Evolutionary conservation across 2,329 filamentous ascomycete species (phyloP).

Genomic region (Curvularia lunata): DNA sequence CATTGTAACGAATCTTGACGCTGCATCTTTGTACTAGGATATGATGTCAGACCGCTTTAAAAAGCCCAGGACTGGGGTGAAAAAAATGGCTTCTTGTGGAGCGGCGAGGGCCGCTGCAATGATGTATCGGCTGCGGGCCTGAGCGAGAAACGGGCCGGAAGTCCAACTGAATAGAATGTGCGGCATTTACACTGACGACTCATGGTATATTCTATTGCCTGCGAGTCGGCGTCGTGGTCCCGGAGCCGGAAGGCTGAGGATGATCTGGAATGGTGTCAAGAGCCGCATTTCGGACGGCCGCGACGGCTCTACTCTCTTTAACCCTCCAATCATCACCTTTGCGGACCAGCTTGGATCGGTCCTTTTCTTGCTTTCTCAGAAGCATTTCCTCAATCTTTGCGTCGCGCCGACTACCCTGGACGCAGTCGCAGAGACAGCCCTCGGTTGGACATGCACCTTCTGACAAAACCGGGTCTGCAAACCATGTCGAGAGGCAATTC

Average conservation of each 20-base stretch:
- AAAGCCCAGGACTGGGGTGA: background rate
- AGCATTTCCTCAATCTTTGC: constrained; percentile 40
- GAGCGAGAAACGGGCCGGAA: constrained; percentile 1
- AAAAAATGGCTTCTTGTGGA: constrained; percentile 1
- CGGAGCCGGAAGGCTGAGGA: constrained; percentile 13
- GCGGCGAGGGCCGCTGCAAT: background rate
- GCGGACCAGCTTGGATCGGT: constrained; percentile 43
- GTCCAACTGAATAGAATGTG: background rate
- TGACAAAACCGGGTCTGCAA: constrained; percentile 53
- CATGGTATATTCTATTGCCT: constrained; percentile 5
- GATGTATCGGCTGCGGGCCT: background rate
- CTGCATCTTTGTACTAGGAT: background rate
- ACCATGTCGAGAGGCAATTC: constrained; percentile 64
- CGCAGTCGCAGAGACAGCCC: constrained; percentile 67
- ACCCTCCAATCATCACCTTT: constrained; percentile 53
- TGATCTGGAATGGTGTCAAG: constrained; percentile 34
- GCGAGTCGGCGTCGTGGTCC: constrained; percentile 16
- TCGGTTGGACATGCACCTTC: constrained; percentile 64
- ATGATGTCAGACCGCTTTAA: constrained; percentile 8
- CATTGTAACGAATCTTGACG: background rate
- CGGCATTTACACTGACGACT: constrained; percentile 3
- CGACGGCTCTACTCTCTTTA: constrained; percentile 53
- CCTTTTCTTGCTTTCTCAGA: constrained; percentile 43
- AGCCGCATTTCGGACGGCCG: constrained; percentile 42
- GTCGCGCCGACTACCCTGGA: constrained; percentile 53